Conservation (phyloP, 31 red algal genomes). For the Asparagopsis taxiformis region DNA sequence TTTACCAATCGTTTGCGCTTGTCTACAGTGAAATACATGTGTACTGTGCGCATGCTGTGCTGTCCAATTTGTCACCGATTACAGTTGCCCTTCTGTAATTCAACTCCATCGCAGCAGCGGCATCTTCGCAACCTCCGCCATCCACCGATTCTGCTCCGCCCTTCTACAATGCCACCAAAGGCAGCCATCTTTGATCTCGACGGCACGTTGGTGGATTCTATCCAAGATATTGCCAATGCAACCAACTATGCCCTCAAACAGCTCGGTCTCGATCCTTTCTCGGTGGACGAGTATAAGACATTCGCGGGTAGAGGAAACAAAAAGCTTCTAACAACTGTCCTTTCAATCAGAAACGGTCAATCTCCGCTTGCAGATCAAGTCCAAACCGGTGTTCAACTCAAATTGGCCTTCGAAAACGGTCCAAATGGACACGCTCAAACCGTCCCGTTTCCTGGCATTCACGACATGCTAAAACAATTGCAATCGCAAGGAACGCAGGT, state of each 20-base stretch:
- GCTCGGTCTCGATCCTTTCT: slow-evolving; percentile 14
- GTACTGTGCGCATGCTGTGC: no score
- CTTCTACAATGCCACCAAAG: no score
- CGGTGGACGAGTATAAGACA: slow-evolving; percentile 9
- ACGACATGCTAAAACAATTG: slow-evolving; percentile 19
- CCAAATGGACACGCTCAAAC: slow-evolving; percentile 15
- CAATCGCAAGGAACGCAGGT: slow-evolving; percentile 7
- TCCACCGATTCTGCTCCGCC: no score
- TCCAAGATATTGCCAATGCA: slow-evolving; percentile 39
- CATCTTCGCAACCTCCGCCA: no score
- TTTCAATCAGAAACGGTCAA: background rate
- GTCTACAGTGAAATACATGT: no score
- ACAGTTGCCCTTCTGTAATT: no score
- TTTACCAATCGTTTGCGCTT: no score
- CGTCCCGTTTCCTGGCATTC: slow-evolving; percentile 45
- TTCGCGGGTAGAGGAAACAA: slow-evolving; percentile 43
- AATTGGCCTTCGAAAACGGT: slow-evolving; percentile 23
- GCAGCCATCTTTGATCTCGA: slow-evolving; percentile 71
- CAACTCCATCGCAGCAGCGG: no score
- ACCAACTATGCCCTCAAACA: slow-evolving; percentile 35
- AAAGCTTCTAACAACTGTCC: slow-evolving; percentile 2
- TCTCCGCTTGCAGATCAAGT: background rate
- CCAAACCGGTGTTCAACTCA: slow-evolving; percentile 12
- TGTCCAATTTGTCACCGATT: no score
- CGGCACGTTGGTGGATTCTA: slow-evolving; percentile 64